phyloP scores from a whole-genome alignment of 768 basidiomycete genomes.

The Pisolithus orientalis region DNA sequence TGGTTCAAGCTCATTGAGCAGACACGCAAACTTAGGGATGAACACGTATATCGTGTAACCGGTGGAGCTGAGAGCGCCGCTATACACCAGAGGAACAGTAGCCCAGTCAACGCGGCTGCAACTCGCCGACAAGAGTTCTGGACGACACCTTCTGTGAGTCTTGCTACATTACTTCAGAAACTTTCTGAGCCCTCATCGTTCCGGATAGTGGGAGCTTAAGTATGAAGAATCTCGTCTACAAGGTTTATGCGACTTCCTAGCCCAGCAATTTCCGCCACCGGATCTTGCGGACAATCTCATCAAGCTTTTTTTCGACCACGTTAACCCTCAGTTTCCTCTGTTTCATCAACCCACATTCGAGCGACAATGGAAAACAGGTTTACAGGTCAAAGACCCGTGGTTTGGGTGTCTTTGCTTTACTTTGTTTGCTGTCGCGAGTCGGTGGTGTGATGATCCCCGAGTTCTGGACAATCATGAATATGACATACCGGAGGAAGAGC shows the following conservation, averaged over 20 bases:
- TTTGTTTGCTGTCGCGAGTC: constrained; percentile 64
- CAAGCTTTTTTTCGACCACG: constrained; percentile 58
- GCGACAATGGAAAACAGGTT: constrained; percentile 46
- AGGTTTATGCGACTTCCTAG: constrained; percentile 27
- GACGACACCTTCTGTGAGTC: constrained; percentile 49
- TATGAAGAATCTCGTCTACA: constrained; percentile 40
- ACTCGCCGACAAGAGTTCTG: constrained; percentile 47
- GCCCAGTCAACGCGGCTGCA: constrained; percentile 16
- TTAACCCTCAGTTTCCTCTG: constrained; percentile 57
- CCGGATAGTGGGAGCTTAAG: constrained; percentile 49
- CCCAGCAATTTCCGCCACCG: constrained; percentile 52
- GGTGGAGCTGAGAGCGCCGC: constrained; percentile 11
- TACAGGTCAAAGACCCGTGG: constrained; percentile 50
- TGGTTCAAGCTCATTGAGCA: constrained; percentile 48
- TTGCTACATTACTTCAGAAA: background rate
- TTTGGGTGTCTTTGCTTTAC: constrained; percentile 57
- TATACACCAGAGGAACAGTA: constrained; percentile 14
- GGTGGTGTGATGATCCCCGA: constrained; percentile 58
- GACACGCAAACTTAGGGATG: constrained; percentile 46
- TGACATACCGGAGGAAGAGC: constrained; percentile 15
- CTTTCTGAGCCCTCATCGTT: background rate
- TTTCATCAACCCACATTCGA: constrained; percentile 70
- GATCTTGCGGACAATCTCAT: constrained; percentile 58
- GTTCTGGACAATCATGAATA: constrained; percentile 36
- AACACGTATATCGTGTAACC: constrained; percentile 38